phyloP scores from a whole-genome alignment of 805 yeast genomes.

The Ogataea sp. region DNA sequence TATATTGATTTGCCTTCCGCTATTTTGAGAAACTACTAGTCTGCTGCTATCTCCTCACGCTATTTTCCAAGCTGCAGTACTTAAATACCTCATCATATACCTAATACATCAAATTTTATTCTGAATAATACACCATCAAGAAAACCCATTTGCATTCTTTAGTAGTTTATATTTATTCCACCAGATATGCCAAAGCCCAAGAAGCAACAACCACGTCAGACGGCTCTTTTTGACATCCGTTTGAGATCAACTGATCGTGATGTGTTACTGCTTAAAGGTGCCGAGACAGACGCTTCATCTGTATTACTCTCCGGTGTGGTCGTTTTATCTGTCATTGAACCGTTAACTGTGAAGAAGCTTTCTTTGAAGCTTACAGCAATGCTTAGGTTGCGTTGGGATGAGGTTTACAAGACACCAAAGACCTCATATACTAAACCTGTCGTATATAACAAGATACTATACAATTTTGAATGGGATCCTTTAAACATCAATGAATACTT shows the following conservation, averaged over 20 bases:
- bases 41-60: too few species aligned
- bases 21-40: too few species aligned
- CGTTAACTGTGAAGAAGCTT: conserved; percentile 59
- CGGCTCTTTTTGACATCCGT: conserved; percentile 38
- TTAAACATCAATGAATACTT: conserved; percentile 39
- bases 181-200: conserved; percentile 13
- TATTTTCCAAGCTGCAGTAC: too few species aligned
- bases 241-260: conserved; percentile 65
- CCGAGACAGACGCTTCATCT: conserved; percentile 69
- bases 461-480: conserved; percentile 74
- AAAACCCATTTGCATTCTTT: not conserved
- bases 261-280: conserved; percentile 74
- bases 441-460: conserved; percentile 53
- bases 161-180: not conserved
- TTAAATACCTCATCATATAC: too few species aligned
- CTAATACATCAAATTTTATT: too few species aligned
- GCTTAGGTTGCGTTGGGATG: conserved; percentile 58
- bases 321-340: conserved; percentile 68
- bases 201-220: conserved; percentile 18
- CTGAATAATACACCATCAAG: too few species aligned
- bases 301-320: conserved; percentile 70
- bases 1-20: too few species aligned
- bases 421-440: conserved; percentile 37
- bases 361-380: conserved; percentile 60
- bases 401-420: conserved; percentile 37